A percentile compares a stretch with the other conserved stretches of the same genome.
Evolutionary conservation across 2,329 filamentous ascomycete genomes (phyloP).

Genomic region (Colletotrichum caudatum): DNA sequence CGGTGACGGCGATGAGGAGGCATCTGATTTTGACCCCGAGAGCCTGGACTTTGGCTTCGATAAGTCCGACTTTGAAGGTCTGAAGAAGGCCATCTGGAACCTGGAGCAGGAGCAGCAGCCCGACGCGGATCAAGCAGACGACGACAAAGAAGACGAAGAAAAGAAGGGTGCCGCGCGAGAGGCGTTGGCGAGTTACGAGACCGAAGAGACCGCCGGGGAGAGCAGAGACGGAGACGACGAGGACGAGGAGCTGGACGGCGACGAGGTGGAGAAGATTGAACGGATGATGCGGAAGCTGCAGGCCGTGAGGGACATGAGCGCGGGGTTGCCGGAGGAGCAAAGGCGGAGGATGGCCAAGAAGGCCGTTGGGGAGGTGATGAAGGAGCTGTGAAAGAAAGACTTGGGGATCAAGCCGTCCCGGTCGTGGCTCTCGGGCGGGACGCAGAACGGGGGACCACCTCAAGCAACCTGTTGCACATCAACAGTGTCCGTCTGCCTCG

Average conservation of each 20-base stretch:
- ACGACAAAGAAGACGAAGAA: constrained; percentile 4
- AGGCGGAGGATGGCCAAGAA: constrained; percentile 70
- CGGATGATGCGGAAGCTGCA: constrained; percentile 74
- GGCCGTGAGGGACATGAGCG: constrained; percentile 69
- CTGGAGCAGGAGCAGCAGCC: constrained; percentile 46
- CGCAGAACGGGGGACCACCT: neutral
- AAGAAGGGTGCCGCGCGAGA: constrained; percentile 23
- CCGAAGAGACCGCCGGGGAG: constrained; percentile 32
- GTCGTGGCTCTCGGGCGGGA: neutral
- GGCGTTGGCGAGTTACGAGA: constrained; percentile 12
- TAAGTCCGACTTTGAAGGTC: constrained; percentile 63
- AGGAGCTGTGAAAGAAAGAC: constrained; percentile 57
- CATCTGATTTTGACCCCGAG: constrained; percentile 58
- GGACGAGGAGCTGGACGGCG: constrained; percentile 55
- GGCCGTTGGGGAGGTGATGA: constrained; percentile 75
- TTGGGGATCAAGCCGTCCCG: no score
- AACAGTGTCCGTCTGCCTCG: neutral
- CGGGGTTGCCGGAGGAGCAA: constrained; percentile 71
- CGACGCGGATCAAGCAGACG: constrained; percentile 15
- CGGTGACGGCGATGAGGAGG: constrained; percentile 50
- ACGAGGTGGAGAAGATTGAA: constrained; percentile 70
- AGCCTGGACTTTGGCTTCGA: constrained; percentile 66
- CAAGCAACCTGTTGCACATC: neutral
- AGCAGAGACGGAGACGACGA: constrained; percentile 43
- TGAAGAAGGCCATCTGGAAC: constrained; percentile 65